Evolutionary conservation across 305 asterid species (phyloP).

Genomic region (Galium porrigens): DNA sequence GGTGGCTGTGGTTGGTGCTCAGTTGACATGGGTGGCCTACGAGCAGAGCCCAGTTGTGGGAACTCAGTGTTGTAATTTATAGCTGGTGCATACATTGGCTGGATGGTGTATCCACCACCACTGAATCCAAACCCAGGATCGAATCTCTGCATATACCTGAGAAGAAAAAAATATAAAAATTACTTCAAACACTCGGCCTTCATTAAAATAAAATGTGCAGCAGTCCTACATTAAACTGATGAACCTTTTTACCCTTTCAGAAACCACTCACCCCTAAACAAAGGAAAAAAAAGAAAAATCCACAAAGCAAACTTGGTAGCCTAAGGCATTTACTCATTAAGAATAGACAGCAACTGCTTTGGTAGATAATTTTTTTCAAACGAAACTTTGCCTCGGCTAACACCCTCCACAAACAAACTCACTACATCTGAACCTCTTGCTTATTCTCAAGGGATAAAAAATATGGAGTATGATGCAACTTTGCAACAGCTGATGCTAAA

Average conservation of each 20-base stretch:
- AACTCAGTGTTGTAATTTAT: slow-evolving; percentile 80
- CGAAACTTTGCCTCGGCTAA: background rate
- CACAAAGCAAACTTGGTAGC: no score
- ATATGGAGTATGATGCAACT: background rate
- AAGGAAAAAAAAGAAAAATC: background rate
- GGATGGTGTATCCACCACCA: slow-evolving; percentile 73
- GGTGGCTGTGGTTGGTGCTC: slow-evolving; percentile 66
- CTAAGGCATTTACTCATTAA: background rate
- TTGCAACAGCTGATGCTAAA: background rate
- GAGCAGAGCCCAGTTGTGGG: slow-evolving; percentile 81
- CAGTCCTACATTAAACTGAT: background rate
- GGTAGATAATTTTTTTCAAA: background rate
- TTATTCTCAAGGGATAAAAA: background rate
- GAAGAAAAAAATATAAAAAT: background rate
- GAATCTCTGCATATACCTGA: slow-evolving; percentile 87
- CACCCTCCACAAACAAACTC: background rate
- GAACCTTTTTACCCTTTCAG: background rate
- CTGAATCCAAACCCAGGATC: slow-evolving; percentile 92
- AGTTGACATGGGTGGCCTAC: slow-evolving; percentile 45
- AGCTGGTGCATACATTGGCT: slow-evolving; percentile 94
- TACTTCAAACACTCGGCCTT: background rate
- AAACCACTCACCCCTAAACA: no score
- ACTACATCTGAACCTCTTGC: background rate
- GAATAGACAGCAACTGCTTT: no score
- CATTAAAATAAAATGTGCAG: background rate